Evolutionary conservation across 169 alveolate genomes (phyloP).

Genomic region (Pseudocohnilembus persalinus): DNA sequence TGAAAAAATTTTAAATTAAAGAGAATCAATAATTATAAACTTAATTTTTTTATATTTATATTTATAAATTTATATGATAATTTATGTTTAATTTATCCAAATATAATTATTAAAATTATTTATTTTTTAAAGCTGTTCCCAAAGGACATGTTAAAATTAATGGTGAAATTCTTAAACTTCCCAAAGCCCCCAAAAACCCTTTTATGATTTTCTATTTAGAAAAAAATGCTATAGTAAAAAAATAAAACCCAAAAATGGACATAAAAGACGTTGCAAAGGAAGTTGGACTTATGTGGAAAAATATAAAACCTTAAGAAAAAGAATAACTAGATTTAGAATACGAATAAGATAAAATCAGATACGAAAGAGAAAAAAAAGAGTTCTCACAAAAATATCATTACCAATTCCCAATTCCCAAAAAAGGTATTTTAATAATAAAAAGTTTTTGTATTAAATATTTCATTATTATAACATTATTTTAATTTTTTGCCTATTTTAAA

Average conservation of each 20-base stretch:
- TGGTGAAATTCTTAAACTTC: background rate
- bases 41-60: too few relatives aligned
- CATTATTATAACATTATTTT: too few relatives aligned
- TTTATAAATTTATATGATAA: too few relatives aligned
- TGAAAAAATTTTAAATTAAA: too few relatives aligned
- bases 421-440: too few relatives aligned
- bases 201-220: background rate
- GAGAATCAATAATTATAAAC: too few relatives aligned
- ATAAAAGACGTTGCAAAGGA: background rate
- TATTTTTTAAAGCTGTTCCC: too few relatives aligned
- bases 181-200: background rate
- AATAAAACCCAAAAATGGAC: background rate
- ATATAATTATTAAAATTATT: too few relatives aligned
- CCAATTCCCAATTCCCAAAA: background rate
- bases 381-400: background rate
- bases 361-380: background rate
- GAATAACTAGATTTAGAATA: background rate
- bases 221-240: background rate
- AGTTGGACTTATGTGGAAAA: background rate
- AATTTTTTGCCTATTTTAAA: too few relatives aligned
- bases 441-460: too few relatives aligned
- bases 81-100: too few relatives aligned
- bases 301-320: too few relatives aligned
- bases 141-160: background rate
- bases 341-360: background rate